phyloP scores from a whole-genome alignment of 768 basidiomycete species.

The Calvatia gigantea region DNA sequence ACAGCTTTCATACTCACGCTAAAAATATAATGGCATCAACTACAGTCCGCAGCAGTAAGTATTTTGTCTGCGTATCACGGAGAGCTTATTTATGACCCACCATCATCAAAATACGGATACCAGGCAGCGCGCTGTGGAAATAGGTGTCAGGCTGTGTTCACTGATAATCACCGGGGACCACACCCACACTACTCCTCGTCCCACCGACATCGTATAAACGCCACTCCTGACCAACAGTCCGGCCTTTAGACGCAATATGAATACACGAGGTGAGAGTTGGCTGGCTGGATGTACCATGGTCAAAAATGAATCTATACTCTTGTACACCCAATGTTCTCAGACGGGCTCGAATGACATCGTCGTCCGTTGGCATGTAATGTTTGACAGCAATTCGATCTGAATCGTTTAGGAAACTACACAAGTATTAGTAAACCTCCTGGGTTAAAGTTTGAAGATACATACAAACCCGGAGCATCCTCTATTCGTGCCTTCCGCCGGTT shows the following conservation, averaged over 20 bases:
- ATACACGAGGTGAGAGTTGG: not conserved
- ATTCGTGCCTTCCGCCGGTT: conserved; percentile 48
- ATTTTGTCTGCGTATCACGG: conserved; percentile 8
- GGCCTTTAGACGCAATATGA: conserved; percentile 31
- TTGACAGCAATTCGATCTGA: conserved; percentile 58
- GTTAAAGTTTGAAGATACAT: conserved; percentile 25
- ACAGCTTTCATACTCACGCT: conserved; percentile 36
- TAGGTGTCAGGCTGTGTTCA: conserved; percentile 6
- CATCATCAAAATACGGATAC: conserved; percentile 81
- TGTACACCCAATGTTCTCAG: conserved; percentile 76
- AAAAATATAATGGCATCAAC: conserved; percentile 85
- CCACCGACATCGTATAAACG: conserved; percentile 81
- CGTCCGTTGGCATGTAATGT: conserved; percentile 68
- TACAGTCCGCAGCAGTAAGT: conserved; percentile 15
- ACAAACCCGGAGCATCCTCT: conserved; percentile 77
- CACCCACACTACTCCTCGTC: conserved; percentile 59
- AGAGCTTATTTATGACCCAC: conserved; percentile 24
- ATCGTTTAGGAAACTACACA: conserved; percentile 63
- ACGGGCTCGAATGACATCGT: conserved; percentile 77
- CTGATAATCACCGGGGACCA: conserved; percentile 4
- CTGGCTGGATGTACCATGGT: conserved; percentile 45
- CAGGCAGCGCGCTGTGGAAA: conserved; percentile 59
- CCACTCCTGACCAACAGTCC: conserved; percentile 69
- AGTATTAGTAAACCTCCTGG: conserved; percentile 11
- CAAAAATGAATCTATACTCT: conserved; percentile 66